Percentiles rank a stretch among this genome's conserved stretches.
These are phyloP conservation scores for Achaetomium macrosporum DNA, from an alignment of 2,329 filamentous ascomycete species.

Conservation along the genomic window DNA sequence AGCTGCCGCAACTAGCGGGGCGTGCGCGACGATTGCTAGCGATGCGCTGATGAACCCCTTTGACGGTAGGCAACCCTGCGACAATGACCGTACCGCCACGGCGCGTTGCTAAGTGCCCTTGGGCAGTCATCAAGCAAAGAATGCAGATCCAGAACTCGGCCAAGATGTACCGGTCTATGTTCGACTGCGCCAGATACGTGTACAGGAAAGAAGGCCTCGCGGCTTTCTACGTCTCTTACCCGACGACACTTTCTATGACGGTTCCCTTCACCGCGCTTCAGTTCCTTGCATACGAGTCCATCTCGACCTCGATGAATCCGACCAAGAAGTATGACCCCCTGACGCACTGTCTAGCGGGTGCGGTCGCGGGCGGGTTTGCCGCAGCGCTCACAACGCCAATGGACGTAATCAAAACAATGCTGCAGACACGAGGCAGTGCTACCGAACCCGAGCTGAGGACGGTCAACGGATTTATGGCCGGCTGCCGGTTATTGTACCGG, in stretches of 20 bases:
- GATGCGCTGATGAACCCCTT: slow-evolving; percentile 99
- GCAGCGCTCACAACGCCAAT: slow-evolving; percentile 92
- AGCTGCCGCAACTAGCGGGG: slow-evolving; percentile 87
- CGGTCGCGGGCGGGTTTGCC: slow-evolving; percentile 85
- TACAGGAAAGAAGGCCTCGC: slow-evolving; percentile 81
- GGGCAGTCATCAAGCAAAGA: slow-evolving; percentile 90
- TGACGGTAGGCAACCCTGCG: slow-evolving; percentile 62
- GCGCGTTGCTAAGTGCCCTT: slow-evolving; percentile 1
- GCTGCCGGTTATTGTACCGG: slow-evolving; percentile 73
- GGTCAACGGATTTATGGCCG: slow-evolving; percentile 76
- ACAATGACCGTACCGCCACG: too few relatives aligned
- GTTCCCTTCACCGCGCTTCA: slow-evolving; percentile 96
- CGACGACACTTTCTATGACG: slow-evolving; percentile 96
- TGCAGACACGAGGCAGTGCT: slow-evolving; percentile 84
- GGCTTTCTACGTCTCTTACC: slow-evolving; percentile 97
- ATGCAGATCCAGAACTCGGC: slow-evolving; percentile 98
- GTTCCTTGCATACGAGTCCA: slow-evolving; percentile 95
- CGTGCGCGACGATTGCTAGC: slow-evolving; percentile 90
- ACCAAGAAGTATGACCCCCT: slow-evolving; percentile 80
- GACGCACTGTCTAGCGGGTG: slow-evolving; percentile 89
- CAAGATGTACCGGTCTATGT: slow-evolving; percentile 75
- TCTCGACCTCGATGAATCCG: slow-evolving; percentile 91
- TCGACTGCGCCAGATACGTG: slow-evolving; percentile 81
- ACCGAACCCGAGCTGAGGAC: slow-evolving; percentile 73
- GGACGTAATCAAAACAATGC: slow-evolving; percentile 95